phyloP scores from a whole-genome alignment of 495 filamentous ascomycete species.

The Penicillium ucsense region DNA sequence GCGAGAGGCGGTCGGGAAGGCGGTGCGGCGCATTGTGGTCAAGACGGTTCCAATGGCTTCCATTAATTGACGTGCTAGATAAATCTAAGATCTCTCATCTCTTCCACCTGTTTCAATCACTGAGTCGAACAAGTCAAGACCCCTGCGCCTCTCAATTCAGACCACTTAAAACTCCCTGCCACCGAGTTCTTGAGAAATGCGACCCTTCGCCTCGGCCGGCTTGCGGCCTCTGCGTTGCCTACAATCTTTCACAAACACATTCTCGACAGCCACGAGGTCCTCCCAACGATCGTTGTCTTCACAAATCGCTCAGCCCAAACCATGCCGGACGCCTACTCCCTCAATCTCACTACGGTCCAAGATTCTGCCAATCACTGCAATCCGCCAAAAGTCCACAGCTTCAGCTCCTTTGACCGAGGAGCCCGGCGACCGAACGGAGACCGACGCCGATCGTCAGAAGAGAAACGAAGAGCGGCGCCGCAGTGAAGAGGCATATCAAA shows the following conservation, averaged over 20 bases:
- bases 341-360: neutral
- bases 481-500: constrained; percentile 62
- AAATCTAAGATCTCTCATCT: too few relatives aligned
- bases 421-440: constrained; percentile 8
- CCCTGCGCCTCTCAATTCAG: too few relatives aligned
- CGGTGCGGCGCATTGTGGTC: too few relatives aligned
- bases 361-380: constrained; percentile 1
- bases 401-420: constrained; percentile 24
- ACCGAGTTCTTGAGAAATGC: constrained; percentile 1
- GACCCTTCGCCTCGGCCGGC: constrained; percentile 8
- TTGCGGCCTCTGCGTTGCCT: constrained; percentile 13
- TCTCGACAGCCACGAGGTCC: constrained; percentile 3
- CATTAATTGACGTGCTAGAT: too few relatives aligned
- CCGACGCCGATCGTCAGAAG: constrained; percentile 22
- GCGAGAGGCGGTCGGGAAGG: neutral
- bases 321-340: neutral
- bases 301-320: constrained; percentile 1
- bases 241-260: constrained; percentile 1
- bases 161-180: neutral
- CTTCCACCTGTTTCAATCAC: too few relatives aligned
- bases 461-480: constrained; percentile 26
- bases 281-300: constrained; percentile 11
- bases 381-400: constrained; percentile 24
- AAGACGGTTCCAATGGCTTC: too few relatives aligned
- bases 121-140: too few relatives aligned